Conservation (phyloP, 202 grass and related monocot genomes). For the Eragrostis tef region DNA sequence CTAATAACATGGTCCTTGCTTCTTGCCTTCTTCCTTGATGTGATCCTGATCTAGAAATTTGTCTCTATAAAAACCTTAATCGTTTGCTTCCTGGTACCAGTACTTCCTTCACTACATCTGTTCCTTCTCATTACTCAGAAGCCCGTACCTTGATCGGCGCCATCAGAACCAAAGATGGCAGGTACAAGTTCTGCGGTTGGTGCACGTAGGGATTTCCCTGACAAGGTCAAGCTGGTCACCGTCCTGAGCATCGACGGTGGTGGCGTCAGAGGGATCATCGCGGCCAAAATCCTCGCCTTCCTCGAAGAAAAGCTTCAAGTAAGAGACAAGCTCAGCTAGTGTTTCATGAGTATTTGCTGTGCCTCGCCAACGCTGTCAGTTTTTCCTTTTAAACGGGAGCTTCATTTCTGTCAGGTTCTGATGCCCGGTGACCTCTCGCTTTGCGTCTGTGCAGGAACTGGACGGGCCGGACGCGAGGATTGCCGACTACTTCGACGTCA, state of each 20-base stretch:
- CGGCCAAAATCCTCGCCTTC: slow-evolving; percentile 61
- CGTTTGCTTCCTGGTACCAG: neutral
- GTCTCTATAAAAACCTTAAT: neutral
- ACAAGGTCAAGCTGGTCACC: slow-evolving; percentile 60
- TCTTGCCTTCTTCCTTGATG: neutral
- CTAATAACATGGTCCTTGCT: neutral
- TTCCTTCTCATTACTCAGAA: neutral
- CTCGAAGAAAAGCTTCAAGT: slow-evolving; percentile 74
- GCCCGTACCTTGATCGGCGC: slow-evolving; percentile 1
- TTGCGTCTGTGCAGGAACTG: slow-evolving; percentile 41
- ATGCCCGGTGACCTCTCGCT: neutral
- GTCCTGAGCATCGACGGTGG: slow-evolving; percentile 86
- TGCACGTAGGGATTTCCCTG: neutral
- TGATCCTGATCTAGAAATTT: neutral
- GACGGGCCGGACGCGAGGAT: slow-evolving; percentile 64
- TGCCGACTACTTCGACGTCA: slow-evolving; percentile 76
- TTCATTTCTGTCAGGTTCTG: neutral
- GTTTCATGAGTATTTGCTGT: neutral
- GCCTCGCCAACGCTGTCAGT: neutral
- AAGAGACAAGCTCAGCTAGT: slow-evolving; percentile 1
- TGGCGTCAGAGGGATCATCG: slow-evolving; percentile 72
- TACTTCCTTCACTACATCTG: neutral
- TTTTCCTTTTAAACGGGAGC: neutral
- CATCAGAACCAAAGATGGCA: slow-evolving; percentile 33
- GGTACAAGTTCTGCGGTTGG: neutral